These are phyloP conservation scores for Neonectria hederae DNA, from an alignment of 2,329 filamentous ascomycete genomes.

Conservation along the genomic window DNA sequence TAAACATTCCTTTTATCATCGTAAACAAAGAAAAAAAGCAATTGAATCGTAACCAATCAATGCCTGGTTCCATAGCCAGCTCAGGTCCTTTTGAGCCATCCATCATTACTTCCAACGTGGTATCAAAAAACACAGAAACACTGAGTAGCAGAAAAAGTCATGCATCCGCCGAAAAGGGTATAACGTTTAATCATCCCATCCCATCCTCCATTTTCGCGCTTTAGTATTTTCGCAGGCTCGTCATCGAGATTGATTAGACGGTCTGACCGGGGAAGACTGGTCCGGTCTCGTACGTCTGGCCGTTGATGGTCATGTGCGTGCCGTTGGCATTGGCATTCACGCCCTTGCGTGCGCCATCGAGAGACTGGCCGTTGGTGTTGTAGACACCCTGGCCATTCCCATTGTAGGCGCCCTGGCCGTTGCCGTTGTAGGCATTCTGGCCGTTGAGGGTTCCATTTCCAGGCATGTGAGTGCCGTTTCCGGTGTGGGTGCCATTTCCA, in stretches of 20 bases:
- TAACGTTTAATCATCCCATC: constrained; percentile 27
- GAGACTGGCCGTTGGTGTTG: background rate
- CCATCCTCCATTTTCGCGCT: background rate
- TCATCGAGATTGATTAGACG: constrained; percentile 25
- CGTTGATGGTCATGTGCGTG: constrained; percentile 22
- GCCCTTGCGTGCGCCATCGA: background rate
- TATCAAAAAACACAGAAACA: constrained; percentile 27
- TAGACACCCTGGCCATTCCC: constrained; percentile 23
- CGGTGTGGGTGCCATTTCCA: constrained; percentile 20
- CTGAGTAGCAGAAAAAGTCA: constrained; percentile 29
- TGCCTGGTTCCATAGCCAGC: constrained; percentile 24
- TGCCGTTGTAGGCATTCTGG: background rate
- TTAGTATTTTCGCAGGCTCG: background rate
- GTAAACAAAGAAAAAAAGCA: constrained; percentile 36
- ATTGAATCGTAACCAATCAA: constrained; percentile 24
- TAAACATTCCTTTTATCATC: constrained; percentile 28
- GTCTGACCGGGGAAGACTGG: constrained; percentile 28
- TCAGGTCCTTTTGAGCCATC: constrained; percentile 21
- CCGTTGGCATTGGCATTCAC: constrained; percentile 30
- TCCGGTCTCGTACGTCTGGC: constrained; percentile 33
- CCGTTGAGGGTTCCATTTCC: constrained; percentile 17
- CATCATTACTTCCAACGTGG: constrained; percentile 26
- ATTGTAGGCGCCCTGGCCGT: constrained; percentile 19
- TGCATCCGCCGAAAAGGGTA: constrained; percentile 37
- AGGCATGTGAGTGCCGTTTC: constrained; percentile 33